Evolutionary conservation across 495 filamentous ascomycete genomes (phyloP).

Genomic region (Amniculicola lignicola): DNA sequence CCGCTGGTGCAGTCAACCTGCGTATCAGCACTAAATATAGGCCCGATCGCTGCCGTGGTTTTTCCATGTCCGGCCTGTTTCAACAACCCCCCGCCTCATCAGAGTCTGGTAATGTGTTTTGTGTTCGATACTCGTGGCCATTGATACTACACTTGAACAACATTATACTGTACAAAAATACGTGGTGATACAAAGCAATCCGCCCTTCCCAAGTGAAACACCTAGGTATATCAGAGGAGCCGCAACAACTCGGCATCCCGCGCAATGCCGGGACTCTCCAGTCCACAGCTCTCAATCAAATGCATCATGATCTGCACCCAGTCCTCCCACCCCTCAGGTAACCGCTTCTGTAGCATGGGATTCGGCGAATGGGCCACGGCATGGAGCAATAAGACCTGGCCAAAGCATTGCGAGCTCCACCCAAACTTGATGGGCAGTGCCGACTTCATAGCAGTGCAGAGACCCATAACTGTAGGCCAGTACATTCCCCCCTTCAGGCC

Average conservation of each 20-base stretch:
- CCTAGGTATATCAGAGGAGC: conserved; percentile 23
- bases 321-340: conserved; percentile 30
- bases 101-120: too few species aligned
- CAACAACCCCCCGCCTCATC: too few species aligned
- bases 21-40: too few species aligned
- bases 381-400: conserved; percentile 25
- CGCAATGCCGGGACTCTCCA: conserved; percentile 26
- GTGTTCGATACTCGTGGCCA: too few species aligned
- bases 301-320: conserved; percentile 29
- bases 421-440: conserved; percentile 31
- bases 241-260: conserved; percentile 28
- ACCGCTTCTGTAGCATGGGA: conserved; percentile 12
- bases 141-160: too few species aligned
- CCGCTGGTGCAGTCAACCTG: too few species aligned
- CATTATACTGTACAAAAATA: too few species aligned
- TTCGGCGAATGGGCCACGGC: conserved; percentile 17
- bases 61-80: too few species aligned
- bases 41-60: too few species aligned
- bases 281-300: conserved; percentile 19
- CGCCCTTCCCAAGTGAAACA: too few species aligned
- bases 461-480: conserved; percentile 29
- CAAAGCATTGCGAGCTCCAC: conserved; percentile 32
- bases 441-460: conserved; percentile 23
- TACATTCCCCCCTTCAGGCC: conserved; percentile 22
- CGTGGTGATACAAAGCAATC: too few species aligned